Evolutionary conservation across 768 basidiomycete genomes (phyloP).

Genomic region (Suillus brevipes): DNA sequence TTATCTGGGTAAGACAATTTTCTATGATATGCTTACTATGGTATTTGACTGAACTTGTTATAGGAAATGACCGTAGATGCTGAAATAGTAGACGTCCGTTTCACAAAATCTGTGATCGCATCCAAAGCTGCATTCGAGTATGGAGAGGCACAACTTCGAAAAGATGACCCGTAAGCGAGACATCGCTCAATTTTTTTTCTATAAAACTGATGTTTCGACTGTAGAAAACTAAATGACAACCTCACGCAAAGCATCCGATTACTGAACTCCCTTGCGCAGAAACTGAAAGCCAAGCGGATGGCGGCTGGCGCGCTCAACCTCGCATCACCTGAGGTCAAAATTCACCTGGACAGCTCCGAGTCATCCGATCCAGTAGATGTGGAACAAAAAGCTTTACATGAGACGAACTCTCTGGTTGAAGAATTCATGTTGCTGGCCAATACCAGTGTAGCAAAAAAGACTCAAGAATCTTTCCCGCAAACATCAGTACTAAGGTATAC

Average conservation of each 20-base stretch:
- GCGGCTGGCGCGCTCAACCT: constrained; percentile 95
- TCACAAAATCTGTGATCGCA: constrained; percentile 95
- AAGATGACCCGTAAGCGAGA: constrained; percentile 78
- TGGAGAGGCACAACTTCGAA: constrained; percentile 90
- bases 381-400: constrained; percentile 87
- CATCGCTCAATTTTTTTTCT: not conserved
- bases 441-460: constrained; percentile 87
- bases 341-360: constrained; percentile 90
- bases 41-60: not conserved
- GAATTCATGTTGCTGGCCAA: constrained; percentile 99
- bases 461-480: constrained; percentile 92
- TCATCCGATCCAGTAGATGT: constrained; percentile 96
- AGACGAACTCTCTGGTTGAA: constrained; percentile 96
- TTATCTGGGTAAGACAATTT: constrained; percentile 74
- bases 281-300: constrained; percentile 86
- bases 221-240: constrained; percentile 73
- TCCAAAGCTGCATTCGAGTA: constrained; percentile 98
- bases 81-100: constrained; percentile 86
- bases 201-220: constrained; percentile 3
- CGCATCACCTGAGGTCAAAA: constrained; percentile 97
- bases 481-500: constrained; percentile 86
- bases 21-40: not conserved
- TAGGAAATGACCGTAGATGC: constrained; percentile 90
- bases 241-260: constrained; percentile 85
- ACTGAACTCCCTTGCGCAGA: constrained; percentile 82